Base-by-base conservation (phyloP, 495 filamentous ascomycete species). In the Geopyxis carbonaria region DNA sequence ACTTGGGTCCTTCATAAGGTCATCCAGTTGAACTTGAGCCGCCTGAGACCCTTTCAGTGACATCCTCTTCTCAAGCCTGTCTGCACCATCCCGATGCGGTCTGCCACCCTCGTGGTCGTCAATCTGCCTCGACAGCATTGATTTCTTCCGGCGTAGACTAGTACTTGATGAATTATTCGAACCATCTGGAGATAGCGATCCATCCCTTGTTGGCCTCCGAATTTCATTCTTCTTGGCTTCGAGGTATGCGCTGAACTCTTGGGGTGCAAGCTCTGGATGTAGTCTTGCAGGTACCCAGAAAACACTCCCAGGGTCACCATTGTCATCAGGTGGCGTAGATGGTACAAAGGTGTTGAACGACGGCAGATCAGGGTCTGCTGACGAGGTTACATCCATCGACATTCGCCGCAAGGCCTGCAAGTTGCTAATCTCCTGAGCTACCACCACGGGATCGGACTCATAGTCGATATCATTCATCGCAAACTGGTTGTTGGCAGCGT, bases 271-370 rank as follows among this genome's bases (percentile, higher is more conserved):
- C 60, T 95, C 89, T 9, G 89, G 89, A 51, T 99, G 89, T 13
- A 95, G 64, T 40, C 85, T 72, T 16, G 89, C 89, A 0, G 89
- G 89, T 19, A 99, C 89, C 89, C 89, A 99, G 40, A 94, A 82
- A 34, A 95, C 59, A 44, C 81, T 72, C 1, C 85, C 81, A 3
- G 83, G 70, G 60, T 94, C 91, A 50, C 84, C 77, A 56, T 81
- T 72, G 45, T 84, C 79, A 33, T 73, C 70, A 22, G 75, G 73
- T 5, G 73, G 75, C 23, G 28, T 7, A 3, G 81, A 72, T 1
- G 85, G 78, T 48, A 82, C 72, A 34, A 71, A 61, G 27, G 59
- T 64, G 40, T 72, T 73, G 60, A 89, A 93, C 9, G 78, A 76
- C 22, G 91, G 83, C 38, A 99, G 65, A 58, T 99, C 89, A 3